Conservation (phyloP, 179 eudicot species). For the Actinidia arguta region DNA sequence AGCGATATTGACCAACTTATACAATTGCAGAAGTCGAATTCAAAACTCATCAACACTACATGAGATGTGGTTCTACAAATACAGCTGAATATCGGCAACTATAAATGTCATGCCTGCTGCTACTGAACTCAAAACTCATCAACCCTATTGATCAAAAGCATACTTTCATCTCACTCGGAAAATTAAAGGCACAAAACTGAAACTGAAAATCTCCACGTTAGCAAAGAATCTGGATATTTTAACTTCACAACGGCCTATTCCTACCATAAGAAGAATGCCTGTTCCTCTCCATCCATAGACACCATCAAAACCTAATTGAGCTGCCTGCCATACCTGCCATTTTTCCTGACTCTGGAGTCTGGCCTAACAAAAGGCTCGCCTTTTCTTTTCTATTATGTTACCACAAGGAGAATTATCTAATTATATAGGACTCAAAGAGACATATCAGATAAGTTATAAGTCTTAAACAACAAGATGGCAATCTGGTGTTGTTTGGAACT, state of each 20-base stretch:
- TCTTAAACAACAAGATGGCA: no score
- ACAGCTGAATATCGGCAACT: slow-evolving; percentile 9
- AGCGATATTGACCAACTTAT: neutral
- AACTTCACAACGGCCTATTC: neutral
- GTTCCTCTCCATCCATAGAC: neutral
- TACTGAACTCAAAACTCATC: neutral
- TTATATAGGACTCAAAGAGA: no score
- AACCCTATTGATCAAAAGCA: no score
- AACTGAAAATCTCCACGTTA: neutral
- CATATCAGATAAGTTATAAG: no score
- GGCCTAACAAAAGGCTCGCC: neutral
- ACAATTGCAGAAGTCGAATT: slow-evolving; percentile 2
- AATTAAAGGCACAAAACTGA: neutral
- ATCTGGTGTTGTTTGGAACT: no score
- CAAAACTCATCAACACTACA: neutral
- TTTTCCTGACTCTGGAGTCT: neutral
- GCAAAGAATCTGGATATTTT: neutral
- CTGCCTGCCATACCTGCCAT: neutral
- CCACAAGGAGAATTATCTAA: no score
- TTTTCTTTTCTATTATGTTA: neutral
- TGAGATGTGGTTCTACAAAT: neutral
- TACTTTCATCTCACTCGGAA: neutral
- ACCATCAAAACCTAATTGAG: neutral
- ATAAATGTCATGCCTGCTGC: neutral
- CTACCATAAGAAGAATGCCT: neutral